A percentile compares a stretch with the other conserved stretches of the same genome.
Evolutionary conservation across 176 grass and related monocot genomes (phyloP).

Genomic region (Melocanna baccifera): DNA sequence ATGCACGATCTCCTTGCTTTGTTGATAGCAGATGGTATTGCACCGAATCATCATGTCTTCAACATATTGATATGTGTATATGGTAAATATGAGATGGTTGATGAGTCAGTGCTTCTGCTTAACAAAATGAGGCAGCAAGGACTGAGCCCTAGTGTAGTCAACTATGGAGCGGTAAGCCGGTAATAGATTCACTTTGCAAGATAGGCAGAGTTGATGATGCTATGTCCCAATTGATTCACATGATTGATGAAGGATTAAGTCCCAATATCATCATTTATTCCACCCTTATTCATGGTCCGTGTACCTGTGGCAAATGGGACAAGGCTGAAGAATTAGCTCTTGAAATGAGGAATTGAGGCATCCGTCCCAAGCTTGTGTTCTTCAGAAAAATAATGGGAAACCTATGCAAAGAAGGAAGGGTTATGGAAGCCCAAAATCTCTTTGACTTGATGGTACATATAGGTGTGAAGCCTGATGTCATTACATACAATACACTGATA

Average conservation of each 20-base stretch:
- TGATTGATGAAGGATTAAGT: not conserved
- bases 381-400: constrained; percentile 1
- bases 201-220: constrained; percentile 21
- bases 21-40: not conserved
- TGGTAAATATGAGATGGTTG: not conserved
- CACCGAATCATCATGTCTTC: not conserved
- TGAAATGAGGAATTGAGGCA: constrained; percentile 24
- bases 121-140: not conserved
- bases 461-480: constrained; percentile 6
- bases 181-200: constrained; percentile 17
- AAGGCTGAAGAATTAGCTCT: constrained; percentile 14
- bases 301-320: constrained; percentile 14
- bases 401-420: constrained; percentile 9
- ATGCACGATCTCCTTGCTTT: not conserved
- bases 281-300: not conserved
- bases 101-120: not conserved
- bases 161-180: not conserved
- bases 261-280: not conserved
- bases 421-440: not conserved
- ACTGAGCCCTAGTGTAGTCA: not conserved
- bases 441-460: constrained; percentile 8
- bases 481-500: constrained; percentile 12
- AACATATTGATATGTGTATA: not conserved
- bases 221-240: not conserved
- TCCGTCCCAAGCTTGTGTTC: not conserved